These are phyloP conservation scores for Didymella glomerata DNA, from an alignment of 2,329 filamentous ascomycete genomes.

Conservation along the genomic window DNA sequence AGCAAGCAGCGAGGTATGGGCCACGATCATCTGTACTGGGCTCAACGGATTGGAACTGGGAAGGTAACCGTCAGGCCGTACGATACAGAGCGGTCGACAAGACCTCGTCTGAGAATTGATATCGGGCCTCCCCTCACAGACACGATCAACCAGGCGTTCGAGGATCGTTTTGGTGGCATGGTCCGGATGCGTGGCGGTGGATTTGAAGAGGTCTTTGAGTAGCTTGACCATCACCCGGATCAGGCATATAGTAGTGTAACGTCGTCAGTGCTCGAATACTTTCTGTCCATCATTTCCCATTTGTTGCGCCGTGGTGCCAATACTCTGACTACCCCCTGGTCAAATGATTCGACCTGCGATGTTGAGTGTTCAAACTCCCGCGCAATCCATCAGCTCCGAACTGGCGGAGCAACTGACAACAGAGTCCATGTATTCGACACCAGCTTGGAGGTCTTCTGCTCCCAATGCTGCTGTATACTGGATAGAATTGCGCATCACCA, in stretches of 20 bases:
- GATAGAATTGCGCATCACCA: no score
- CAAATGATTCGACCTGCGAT: not conserved
- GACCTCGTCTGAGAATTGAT: not conserved
- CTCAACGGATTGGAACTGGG: constrained; percentile 22
- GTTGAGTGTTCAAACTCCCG: not conserved
- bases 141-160: not conserved
- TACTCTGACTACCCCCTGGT: not conserved
- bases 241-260: not conserved
- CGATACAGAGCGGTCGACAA: not conserved
- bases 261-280: not conserved
- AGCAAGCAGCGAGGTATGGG: not conserved
- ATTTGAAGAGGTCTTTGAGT: not conserved
- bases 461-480: no score
- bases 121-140: not conserved
- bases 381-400: no score
- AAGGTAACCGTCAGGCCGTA: not conserved
- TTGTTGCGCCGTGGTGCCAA: not conserved
- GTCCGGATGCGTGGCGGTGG: not conserved
- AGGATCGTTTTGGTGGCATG: not conserved
- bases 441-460: no score
- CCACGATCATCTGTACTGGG: constrained; percentile 32
- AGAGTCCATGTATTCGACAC: no score
- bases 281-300: not conserved
- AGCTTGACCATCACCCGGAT: not conserved
- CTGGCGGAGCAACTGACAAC: not conserved